These are phyloP conservation scores for Globisporangium ultimum DNA, from an alignment of 352 stramenopile genomes.

Conservation along the genomic window DNA sequence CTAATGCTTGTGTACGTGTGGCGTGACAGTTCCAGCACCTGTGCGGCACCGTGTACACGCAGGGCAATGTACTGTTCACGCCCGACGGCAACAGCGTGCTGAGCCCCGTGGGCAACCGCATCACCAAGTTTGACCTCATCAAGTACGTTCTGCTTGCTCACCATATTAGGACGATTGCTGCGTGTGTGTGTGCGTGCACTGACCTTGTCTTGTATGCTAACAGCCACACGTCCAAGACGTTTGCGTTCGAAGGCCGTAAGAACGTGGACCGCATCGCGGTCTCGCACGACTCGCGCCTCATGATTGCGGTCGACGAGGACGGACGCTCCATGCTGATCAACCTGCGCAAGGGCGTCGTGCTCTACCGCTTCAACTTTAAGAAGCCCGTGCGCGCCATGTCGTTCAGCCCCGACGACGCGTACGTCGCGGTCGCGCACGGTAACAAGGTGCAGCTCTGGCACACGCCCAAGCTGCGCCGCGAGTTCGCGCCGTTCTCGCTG, in stretches of 20 bases:
- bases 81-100: conserved; percentile 91
- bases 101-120: conserved; percentile 92
- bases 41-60: conserved; percentile 91
- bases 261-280: conserved; percentile 87
- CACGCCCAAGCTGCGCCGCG: conserved; percentile 78
- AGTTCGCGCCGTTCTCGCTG: conserved; percentile 90
- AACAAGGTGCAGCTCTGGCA: conserved; percentile 92
- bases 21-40: conserved; percentile 89
- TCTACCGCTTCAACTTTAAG: conserved; percentile 95
- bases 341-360: conserved; percentile 82
- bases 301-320: conserved; percentile 89
- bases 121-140: conserved; percentile 93
- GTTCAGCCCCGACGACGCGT: conserved; percentile 89
- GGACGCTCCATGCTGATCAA: conserved; percentile 90
- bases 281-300: conserved; percentile 85
- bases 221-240: conserved; percentile 86
- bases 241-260: conserved; percentile 90
- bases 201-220: neutral
- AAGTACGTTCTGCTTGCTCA: conserved; percentile 51
- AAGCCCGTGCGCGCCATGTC: conserved; percentile 77
- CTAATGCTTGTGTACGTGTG: neutral
- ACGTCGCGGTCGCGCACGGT: conserved; percentile 86
- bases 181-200: neutral
- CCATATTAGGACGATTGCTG: neutral
- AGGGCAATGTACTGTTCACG: conserved; percentile 93